Base-by-base conservation (phyloP, 148 eudicot species). In the Rhododendron griersonianum region DNA sequence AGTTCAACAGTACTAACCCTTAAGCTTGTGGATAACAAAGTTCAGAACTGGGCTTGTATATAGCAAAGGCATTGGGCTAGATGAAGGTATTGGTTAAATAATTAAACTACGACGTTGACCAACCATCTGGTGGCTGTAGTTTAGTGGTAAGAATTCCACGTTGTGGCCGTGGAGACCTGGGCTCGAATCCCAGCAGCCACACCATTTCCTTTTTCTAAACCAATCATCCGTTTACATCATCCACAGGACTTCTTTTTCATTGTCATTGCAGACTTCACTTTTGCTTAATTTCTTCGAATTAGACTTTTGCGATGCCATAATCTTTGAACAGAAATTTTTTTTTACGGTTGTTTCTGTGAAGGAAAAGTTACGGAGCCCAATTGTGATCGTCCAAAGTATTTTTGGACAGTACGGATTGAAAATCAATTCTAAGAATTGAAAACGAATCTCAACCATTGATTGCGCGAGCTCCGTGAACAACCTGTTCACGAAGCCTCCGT, bases 141-240 rank as follows among this genome's bases (percentile, higher is more conserved):
- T 69, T 69, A 69, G 75, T 69, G 75, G 75, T 69, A 69, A 69
- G 75, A 69, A 69, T 69, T 69, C 75, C 75, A 69, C 75, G 75
- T 69, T 69, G 75, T 69, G 75, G 75, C 75, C 75, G 75, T 69
- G 75, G 75, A 69, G 75, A 69, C 75, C 75, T 69, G 75, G 75
- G 75, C 75, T 69, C 75, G 75, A 69, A 69, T 69, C 75, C 75
- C 75, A 69, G 75, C 75, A 69, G 75, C 75, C 75, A 69, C 75
- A 69, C 75, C 16, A 1, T 4, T 4, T 11, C 39, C 5, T 28
- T 28, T 69, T 69, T 3, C 2, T 1, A 23, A 7, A 23, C 30
- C 69, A 11, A 63, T 10, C 11, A 33, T 33, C 0, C 11, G 23
- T 63, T 23, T 9, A 63, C 71, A n/a, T 63, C 23, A 63, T 8